Conservation (phyloP, 148 eudicot genomes). For the Heliamphora exappendiculata region DNA sequence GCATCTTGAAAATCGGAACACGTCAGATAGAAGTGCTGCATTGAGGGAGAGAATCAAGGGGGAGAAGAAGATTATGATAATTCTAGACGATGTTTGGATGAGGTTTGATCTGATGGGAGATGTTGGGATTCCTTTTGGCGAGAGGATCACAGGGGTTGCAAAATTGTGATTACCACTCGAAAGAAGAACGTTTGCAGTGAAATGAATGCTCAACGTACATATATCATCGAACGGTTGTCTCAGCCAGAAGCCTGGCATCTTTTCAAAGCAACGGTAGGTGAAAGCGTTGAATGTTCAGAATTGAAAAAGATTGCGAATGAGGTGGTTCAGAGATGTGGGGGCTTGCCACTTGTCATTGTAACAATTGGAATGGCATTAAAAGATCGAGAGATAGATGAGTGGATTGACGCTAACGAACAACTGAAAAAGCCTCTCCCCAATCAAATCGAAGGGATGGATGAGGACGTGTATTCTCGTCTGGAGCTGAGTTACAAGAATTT, state of each 20-base stretch:
- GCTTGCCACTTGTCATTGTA: too few species aligned
- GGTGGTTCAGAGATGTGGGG: too few species aligned
- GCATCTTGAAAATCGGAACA: slow-evolving; percentile 16
- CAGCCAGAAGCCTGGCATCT: neutral
- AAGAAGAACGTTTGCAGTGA: slow-evolving; percentile 22
- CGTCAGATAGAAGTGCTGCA: slow-evolving; percentile 15
- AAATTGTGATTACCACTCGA: slow-evolving; percentile 25
- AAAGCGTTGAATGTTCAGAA: too few species aligned
- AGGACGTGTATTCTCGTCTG: neutral
- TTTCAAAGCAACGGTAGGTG: neutral
- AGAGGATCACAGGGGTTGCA: slow-evolving; percentile 23
- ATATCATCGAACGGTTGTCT: slow-evolving; percentile 14
- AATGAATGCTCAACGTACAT: slow-evolving; percentile 17
- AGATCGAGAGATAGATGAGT: neutral
- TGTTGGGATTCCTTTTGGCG: slow-evolving; percentile 26
- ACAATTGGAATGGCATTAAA: too few species aligned
- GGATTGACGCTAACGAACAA: neutral
- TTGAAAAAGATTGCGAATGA: too few species aligned
- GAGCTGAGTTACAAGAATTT: neutral
- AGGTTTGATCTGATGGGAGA: slow-evolving; percentile 21
- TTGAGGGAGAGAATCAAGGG: slow-evolving; percentile 28
- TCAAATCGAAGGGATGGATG: neutral
- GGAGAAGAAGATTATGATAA: slow-evolving; percentile 18
- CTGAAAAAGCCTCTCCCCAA: neutral
- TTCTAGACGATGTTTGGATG: slow-evolving; percentile 43